These are phyloP conservation scores for Dichotomocladium elegans DNA, from an alignment of 371 early-diverging fungal genomes.

Conservation along the genomic window DNA sequence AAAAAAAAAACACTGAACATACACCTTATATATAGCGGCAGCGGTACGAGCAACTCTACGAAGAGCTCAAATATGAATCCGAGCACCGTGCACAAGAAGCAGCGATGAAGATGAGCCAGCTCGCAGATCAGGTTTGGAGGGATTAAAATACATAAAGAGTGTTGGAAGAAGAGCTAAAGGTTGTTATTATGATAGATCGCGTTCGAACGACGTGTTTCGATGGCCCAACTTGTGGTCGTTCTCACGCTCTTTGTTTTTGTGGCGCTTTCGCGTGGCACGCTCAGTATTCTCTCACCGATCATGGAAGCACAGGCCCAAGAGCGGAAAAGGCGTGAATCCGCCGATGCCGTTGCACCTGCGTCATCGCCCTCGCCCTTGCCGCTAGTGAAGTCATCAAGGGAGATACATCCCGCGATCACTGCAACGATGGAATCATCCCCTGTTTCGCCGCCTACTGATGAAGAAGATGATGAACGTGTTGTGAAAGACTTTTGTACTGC, in stretches of 20 bases:
- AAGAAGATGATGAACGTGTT: no score
- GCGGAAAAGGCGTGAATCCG: slow-evolving; percentile 33
- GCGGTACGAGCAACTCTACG: slow-evolving; percentile 58
- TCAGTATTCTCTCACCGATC: slow-evolving; percentile 40
- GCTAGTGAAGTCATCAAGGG: no score
- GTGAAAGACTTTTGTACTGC: no score
- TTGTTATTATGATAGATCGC: slow-evolving; percentile 26
- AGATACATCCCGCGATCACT: no score
- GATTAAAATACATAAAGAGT: not conserved
- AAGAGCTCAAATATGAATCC: slow-evolving; percentile 50
- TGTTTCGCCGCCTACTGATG: no score
- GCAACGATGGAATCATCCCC: no score
- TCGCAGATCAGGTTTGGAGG: slow-evolving; percentile 52
- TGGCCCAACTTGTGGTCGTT: slow-evolving; percentile 53
- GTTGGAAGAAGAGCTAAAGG: not conserved
- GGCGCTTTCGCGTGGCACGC: slow-evolving; percentile 45
- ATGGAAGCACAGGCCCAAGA: slow-evolving; percentile 42
- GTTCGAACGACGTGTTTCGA: slow-evolving; percentile 61
- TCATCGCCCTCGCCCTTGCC: no score
- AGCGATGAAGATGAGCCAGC: slow-evolving; percentile 39
- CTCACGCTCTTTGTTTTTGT: slow-evolving; percentile 52
- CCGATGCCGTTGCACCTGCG: no score
- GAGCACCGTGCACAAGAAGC: slow-evolving; percentile 45
- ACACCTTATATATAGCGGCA: slow-evolving; percentile 24
- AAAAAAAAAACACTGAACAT: not conserved